Conservation (phyloP, 208 protist genomes). For the Crithidia acanthocephali region DNA sequence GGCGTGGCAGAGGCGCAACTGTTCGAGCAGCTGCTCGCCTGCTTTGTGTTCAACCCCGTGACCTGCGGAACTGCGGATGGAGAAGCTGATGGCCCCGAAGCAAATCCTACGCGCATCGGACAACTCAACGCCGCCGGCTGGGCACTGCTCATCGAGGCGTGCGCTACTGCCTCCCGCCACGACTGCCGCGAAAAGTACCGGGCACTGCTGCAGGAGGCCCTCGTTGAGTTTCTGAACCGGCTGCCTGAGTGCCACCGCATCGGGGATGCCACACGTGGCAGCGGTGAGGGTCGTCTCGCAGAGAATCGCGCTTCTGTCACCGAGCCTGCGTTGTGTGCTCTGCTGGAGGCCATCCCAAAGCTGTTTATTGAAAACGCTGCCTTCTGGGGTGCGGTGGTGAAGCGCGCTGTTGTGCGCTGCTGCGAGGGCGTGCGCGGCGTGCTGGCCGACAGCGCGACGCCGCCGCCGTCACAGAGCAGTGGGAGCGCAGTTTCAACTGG, state of each 20-base stretch:
- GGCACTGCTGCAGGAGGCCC: background rate
- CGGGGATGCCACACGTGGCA: background rate
- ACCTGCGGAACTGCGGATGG: background rate
- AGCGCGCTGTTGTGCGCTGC: constrained; percentile 36
- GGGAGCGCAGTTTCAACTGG: constrained; percentile 60
- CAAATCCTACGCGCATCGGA: background rate
- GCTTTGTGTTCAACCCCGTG: constrained; percentile 32
- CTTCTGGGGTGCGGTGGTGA: constrained; percentile 49
- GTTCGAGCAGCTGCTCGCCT: constrained; percentile 64
- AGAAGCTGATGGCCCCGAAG: background rate
- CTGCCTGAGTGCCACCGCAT: background rate
- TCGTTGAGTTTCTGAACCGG: constrained; percentile 19
- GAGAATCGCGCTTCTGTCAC: background rate
- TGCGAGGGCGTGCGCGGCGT: constrained; percentile 14
- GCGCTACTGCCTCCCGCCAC: constrained; percentile 35
- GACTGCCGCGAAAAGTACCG: constrained; percentile 15
- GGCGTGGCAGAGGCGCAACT: constrained; percentile 63
- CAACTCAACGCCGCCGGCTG: constrained; percentile 36
- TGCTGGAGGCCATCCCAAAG: constrained; percentile 47
- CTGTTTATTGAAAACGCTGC: constrained; percentile 44
- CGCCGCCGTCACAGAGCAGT: constrained; percentile 37
- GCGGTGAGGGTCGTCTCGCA: background rate
- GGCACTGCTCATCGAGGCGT: constrained; percentile 50
- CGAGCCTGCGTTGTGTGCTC: constrained; percentile 27
- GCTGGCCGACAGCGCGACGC: background rate